Percentiles rank a stretch among this genome's conserved stretches.
phyloP scores from a whole-genome alignment of 768 basidiomycete genomes.

The Leccinum ochraceum region DNA sequence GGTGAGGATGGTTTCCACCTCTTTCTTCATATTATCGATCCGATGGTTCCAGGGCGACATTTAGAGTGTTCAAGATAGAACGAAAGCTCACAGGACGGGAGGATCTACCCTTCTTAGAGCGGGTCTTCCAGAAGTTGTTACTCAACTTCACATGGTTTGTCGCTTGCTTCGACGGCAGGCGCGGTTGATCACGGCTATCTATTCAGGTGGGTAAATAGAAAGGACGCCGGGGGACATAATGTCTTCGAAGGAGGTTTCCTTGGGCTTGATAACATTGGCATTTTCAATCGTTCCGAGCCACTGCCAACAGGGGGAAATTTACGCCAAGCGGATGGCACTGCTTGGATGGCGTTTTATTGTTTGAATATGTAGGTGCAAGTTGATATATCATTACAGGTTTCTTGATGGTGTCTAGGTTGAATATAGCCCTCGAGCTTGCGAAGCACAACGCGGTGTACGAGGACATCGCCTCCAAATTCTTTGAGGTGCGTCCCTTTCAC shows the following conservation, averaged over 20 bases:
- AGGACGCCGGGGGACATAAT: constrained; percentile 92
- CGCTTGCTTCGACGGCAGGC: neutral
- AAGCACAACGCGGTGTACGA: constrained; percentile 98
- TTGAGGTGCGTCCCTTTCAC: constrained; percentile 54
- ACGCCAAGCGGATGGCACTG: constrained; percentile 97
- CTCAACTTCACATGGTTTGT: constrained; percentile 94
- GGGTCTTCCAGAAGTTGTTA: constrained; percentile 96
- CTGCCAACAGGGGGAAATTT: constrained; percentile 91
- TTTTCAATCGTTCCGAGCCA: constrained; percentile 97
- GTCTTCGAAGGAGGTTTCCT: constrained; percentile 99
- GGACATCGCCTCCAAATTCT: constrained; percentile 98
- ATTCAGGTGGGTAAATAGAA: constrained; percentile 95
- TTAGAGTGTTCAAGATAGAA: constrained; percentile 99
- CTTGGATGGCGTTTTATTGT: constrained; percentile 99
- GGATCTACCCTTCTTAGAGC: constrained; percentile 90
- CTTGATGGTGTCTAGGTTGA: constrained; percentile 59
- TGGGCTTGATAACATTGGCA: constrained; percentile 96
- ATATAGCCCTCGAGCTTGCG: constrained; percentile 95
- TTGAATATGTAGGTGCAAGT: constrained; percentile 76
- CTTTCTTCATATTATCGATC: neutral
- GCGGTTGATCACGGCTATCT: constrained; percentile 3
- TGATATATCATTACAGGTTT: neutral
- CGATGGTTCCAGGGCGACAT: constrained; percentile 69
- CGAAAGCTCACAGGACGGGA: constrained; percentile 91
- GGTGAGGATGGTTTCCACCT: constrained; percentile 45